phyloP scores from a whole-genome alignment of 1,139 yeast species.

The Meyerozyma elateridarum region DNA sequence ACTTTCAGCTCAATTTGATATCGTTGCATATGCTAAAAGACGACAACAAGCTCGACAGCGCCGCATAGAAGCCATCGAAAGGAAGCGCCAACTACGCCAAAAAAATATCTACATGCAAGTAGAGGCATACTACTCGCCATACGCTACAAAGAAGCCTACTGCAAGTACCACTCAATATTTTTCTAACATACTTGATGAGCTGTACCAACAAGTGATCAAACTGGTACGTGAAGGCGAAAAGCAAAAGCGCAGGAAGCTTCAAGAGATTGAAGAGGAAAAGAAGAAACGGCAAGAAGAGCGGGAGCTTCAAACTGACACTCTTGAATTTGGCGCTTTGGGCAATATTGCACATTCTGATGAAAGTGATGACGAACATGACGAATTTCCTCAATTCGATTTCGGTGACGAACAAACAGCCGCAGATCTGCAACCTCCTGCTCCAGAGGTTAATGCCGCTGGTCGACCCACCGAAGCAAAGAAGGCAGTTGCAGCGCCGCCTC shows the following conservation, averaged over 20 bases:
- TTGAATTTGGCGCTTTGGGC: constrained; percentile 11
- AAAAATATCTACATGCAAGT: constrained; percentile 43
- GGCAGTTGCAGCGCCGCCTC: neutral
- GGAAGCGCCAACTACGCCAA: constrained; percentile 19
- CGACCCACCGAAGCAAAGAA: constrained; percentile 2
- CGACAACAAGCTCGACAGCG: constrained; percentile 28
- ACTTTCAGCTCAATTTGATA: too few species aligned
- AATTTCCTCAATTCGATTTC: constrained; percentile 1
- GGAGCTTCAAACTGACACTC: constrained; percentile 9
- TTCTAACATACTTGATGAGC: constrained; percentile 24
- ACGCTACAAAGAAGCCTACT: constrained; percentile 24
- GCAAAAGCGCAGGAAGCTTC: constrained; percentile 18
- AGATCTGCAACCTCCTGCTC: neutral
- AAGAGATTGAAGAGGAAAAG: constrained; percentile 8
- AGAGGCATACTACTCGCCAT: constrained; percentile 39
- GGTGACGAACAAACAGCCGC: neutral
- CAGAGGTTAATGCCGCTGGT: neutral
- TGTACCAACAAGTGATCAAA: constrained; percentile 32
- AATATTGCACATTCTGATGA: constrained; percentile 3
- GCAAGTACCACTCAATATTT: constrained; percentile 23
- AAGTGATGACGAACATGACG: constrained; percentile 1
- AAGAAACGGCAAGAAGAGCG: constrained; percentile 13
- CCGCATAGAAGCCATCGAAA: constrained; percentile 17
- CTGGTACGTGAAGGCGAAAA: constrained; percentile 34
- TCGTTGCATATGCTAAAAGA: constrained; percentile 50